Percentiles rank a stretch among this genome's conserved stretches.
Conservation (phyloP, 768 basidiomycete genomes). For the Paxillus involutus region DNA sequence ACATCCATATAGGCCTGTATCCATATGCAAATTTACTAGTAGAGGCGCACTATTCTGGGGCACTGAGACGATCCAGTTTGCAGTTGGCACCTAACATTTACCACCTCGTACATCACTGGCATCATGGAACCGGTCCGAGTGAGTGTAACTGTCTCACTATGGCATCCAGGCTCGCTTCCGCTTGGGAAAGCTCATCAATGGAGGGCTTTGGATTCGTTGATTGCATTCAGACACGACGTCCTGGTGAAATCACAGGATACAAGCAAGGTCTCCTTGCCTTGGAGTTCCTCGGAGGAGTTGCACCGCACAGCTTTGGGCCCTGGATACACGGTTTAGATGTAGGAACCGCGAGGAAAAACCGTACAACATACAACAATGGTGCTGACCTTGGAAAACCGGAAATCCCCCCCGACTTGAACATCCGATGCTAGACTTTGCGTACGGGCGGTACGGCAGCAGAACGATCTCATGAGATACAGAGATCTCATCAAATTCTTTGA, state of each 20-base stretch:
- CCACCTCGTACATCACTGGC: conserved; percentile 50
- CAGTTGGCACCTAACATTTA: background rate
- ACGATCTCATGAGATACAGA: conserved; percentile 32
- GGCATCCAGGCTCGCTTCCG: conserved; percentile 47
- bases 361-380: background rate
- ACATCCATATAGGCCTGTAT: conserved; percentile 48
- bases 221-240: too few species aligned
- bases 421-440: conserved; percentile 7
- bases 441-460: conserved; percentile 16
- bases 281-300: conserved; percentile 43
- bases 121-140: conserved; percentile 33
- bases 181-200: conserved; percentile 41
- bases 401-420: conserved; percentile 61
- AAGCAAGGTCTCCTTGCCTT: conserved; percentile 49
- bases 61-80: background rate
- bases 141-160: conserved; percentile 52
- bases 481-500: conserved; percentile 35
- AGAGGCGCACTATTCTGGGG: conserved; percentile 52
- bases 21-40: conserved; percentile 52
- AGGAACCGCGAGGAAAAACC: background rate
- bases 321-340: conserved; percentile 18
- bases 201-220: conserved; percentile 42
- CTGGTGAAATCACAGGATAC: conserved; percentile 2
- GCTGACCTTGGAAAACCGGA: conserved; percentile 40
- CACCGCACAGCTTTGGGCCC: conserved; percentile 34